These are phyloP conservation scores for Elsinoe necatrix DNA, from an alignment of 2,329 filamentous ascomycete species.

Conservation along the genomic window DNA sequence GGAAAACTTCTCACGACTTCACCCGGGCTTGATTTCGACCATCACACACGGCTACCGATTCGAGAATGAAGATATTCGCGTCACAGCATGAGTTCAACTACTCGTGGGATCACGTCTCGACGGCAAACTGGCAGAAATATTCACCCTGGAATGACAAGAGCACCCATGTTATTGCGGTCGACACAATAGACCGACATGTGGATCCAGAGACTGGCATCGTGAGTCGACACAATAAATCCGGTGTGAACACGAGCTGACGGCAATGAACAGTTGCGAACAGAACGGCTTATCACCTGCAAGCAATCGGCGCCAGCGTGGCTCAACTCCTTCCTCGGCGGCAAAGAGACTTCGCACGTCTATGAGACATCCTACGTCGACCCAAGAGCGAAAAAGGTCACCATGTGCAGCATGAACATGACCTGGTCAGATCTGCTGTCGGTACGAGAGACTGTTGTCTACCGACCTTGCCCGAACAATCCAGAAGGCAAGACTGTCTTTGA, in stretches of 20 bases:
- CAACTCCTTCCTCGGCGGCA: slow-evolving; percentile 66
- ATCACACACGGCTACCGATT: slow-evolving; percentile 1
- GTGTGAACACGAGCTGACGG: slow-evolving; percentile 16
- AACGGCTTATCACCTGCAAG: slow-evolving; percentile 57
- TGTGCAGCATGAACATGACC: slow-evolving; percentile 93
- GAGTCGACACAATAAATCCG: slow-evolving; percentile 27
- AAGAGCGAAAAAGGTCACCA: slow-evolving; percentile 73
- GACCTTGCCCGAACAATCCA: slow-evolving; percentile 45
- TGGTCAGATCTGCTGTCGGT: slow-evolving; percentile 84
- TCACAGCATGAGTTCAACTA: slow-evolving; percentile 88
- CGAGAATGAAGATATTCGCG: slow-evolving; percentile 92
- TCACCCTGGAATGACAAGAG: slow-evolving; percentile 98
- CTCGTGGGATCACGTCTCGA: slow-evolving; percentile 96
- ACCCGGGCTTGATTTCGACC: background rate
- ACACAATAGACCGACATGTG: slow-evolving; percentile 70
- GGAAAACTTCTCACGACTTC: slow-evolving; percentile 11
- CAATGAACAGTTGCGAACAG: slow-evolving; percentile 53
- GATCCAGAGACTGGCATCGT: slow-evolving; percentile 59
- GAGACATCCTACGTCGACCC: slow-evolving; percentile 95
- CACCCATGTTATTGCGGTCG: slow-evolving; percentile 92
- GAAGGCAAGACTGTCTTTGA: slow-evolving; percentile 64
- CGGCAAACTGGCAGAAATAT: slow-evolving; percentile 98
- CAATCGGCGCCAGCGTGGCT: slow-evolving; percentile 73
- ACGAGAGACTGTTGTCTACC: slow-evolving; percentile 86
- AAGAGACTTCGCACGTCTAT: slow-evolving; percentile 79